Evolutionary conservation across 108 stramenopile genomes (phyloP).

Genomic region (Skeletonema grethae): DNA sequence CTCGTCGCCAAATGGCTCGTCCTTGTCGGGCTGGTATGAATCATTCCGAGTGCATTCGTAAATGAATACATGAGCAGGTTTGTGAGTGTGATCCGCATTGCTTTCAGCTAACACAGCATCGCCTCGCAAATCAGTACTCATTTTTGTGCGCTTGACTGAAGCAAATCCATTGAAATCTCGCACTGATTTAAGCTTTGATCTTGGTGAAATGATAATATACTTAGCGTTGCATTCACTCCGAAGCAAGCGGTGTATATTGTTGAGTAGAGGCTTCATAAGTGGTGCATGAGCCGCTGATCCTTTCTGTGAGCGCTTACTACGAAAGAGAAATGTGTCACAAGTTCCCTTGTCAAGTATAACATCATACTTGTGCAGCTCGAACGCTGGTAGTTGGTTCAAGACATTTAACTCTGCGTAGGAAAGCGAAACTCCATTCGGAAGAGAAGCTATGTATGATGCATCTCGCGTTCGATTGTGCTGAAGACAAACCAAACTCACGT

Average conservation of each 20-base stretch:
- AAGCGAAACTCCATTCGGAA: constrained; percentile 18
- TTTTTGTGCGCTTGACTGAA: constrained; percentile 41
- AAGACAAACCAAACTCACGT: constrained; percentile 74
- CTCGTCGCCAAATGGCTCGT: constrained; percentile 28
- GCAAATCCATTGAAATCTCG: constrained; percentile 69
- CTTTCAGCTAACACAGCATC: constrained; percentile 29
- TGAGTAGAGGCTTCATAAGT: constrained; percentile 50
- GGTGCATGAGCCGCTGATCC: constrained; percentile 42
- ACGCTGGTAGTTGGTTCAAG: constrained; percentile 13
- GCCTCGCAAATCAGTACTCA: constrained; percentile 20
- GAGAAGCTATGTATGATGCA: constrained; percentile 15
- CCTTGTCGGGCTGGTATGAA: constrained; percentile 41
- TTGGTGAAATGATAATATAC: constrained; percentile 70
- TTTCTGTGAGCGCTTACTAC: constrained; percentile 63
- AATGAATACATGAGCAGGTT: constrained; percentile 41
- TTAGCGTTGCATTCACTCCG: constrained; percentile 37
- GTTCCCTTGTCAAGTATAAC: constrained; percentile 79
- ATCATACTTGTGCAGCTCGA: constrained; percentile 38
- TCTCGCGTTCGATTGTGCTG: constrained; percentile 53
- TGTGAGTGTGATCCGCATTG: constrained; percentile 7
- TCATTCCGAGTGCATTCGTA: constrained; percentile 61
- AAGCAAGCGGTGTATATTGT: constrained; percentile 65
- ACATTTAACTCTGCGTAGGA: constrained; percentile 60
- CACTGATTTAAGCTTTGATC: constrained; percentile 62
- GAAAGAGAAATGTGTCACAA: constrained; percentile 83